A percentile compares a stretch with the other conserved stretches of the same genome.
phyloP scores from a whole-genome alignment of 208 protist genomes.

The Naegleria gruberi region DNA sequence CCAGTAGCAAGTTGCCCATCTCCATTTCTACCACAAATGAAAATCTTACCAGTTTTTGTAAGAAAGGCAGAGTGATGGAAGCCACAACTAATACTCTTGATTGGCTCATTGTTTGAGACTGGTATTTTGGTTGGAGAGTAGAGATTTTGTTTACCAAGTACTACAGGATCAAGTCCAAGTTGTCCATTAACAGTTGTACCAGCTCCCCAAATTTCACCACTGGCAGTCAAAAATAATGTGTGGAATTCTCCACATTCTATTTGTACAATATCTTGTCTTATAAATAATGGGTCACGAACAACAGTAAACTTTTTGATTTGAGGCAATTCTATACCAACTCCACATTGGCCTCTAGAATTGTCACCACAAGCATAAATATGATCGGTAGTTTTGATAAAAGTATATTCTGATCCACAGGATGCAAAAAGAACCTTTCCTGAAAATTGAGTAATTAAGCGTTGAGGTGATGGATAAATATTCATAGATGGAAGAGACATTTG shows the following conservation, averaged over 20 bases:
- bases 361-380: neutral
- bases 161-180: neutral
- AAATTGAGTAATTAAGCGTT: neutral
- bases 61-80: neutral
- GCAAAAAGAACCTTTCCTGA: neutral
- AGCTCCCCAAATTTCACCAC: neutral
- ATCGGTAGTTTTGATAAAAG: neutral
- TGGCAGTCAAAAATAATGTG: neutral
- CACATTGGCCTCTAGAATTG: constrained; percentile 12
- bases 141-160: neutral
- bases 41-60: neutral
- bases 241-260: neutral
- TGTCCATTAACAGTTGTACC: neutral
- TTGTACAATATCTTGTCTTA: neutral
- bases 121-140: neutral
- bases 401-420: neutral
- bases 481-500: neutral
- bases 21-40: neutral
- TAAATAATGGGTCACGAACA: neutral
- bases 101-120: neutral
- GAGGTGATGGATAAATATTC: neutral
- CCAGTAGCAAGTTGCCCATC: neutral
- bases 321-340: neutral
- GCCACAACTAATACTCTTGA: neutral
- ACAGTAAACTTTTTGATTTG: neutral